Conservation (phyloP, 2,329 filamentous ascomycete genomes). For the Chaetomiaceae sp. region DNA sequence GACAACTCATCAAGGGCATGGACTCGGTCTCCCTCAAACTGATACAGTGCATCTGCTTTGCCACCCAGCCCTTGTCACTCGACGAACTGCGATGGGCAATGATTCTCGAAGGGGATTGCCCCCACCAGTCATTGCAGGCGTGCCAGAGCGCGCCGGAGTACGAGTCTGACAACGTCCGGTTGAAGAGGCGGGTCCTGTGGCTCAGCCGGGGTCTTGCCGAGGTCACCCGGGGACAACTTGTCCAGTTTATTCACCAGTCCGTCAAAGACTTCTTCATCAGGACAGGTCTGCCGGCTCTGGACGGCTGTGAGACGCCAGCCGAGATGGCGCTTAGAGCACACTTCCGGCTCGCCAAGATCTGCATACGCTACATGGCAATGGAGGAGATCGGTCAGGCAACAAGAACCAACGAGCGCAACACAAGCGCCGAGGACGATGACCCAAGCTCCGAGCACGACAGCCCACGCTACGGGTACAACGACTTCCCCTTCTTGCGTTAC, state of each 20-base stretch:
- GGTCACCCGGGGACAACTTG: conserved; percentile 12
- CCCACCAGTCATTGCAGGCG: conserved; percentile 21
- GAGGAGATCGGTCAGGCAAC: conserved; percentile 20
- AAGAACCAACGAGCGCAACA: too few species aligned
- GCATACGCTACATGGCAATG: conserved; percentile 27
- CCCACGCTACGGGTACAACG: neutral
- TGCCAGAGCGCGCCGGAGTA: conserved; percentile 22
- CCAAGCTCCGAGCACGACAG: too few species aligned
- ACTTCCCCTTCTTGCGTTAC: conserved; percentile 21
- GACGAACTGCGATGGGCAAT: conserved; percentile 33
- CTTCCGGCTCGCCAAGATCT: conserved; percentile 25
- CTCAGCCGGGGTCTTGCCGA: conserved; percentile 32
- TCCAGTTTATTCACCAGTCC: conserved; percentile 35
- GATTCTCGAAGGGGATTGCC: conserved; percentile 25
- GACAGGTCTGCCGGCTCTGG: conserved; percentile 21
- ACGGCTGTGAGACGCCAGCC: conserved; percentile 7
- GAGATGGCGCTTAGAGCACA: conserved; percentile 18
- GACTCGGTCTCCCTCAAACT: conserved; percentile 24
- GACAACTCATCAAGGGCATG: conserved; percentile 23
- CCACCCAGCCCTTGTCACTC: conserved; percentile 24
- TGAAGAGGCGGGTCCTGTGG: conserved; percentile 21
- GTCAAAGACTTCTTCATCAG: conserved; percentile 33
- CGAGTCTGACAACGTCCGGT: conserved; percentile 12
- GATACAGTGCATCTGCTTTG: conserved; percentile 34
- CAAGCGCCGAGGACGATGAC: too few species aligned